phyloP scores from a whole-genome alignment of 768 basidiomycete species.

The Porphyrellus cyaneotinctus region DNA sequence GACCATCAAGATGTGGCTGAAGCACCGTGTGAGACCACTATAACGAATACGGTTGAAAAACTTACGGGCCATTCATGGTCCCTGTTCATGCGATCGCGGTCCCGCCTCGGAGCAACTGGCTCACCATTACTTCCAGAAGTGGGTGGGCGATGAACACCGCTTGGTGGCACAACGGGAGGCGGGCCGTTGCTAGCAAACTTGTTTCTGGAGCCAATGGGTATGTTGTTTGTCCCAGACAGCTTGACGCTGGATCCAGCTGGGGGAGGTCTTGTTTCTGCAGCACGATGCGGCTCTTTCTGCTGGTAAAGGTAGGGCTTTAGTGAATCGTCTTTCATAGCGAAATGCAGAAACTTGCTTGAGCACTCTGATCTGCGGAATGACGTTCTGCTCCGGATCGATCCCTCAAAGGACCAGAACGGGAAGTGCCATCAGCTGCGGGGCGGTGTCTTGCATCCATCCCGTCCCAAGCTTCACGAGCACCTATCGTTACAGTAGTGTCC shows the following conservation, averaged over 20 bases:
- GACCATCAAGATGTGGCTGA: constrained; percentile 17
- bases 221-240: constrained; percentile 32
- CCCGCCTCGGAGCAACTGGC: constrained; percentile 16
- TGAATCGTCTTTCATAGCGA: neutral
- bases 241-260: constrained; percentile 20
- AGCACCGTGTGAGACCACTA: constrained; percentile 7
- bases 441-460: constrained; percentile 18
- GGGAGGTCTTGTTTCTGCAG: constrained; percentile 10
- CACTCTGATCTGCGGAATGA: constrained; percentile 13
- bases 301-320: neutral
- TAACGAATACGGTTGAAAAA: neutral
- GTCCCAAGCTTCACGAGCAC: constrained; percentile 21
- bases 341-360: constrained; percentile 15
- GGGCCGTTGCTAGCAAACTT: constrained; percentile 18
- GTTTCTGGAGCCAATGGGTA: constrained; percentile 27
- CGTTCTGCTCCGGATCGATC: constrained; percentile 22
- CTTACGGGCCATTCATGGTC: constrained; percentile 27
- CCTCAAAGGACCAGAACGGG: constrained; percentile 16
- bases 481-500: neutral
- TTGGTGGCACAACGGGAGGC: neutral
- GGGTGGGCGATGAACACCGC: neutral
- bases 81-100: constrained; percentile 14
- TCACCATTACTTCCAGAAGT: constrained; percentile 19
- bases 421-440: constrained; percentile 6
- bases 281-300: constrained; percentile 22